Base-by-base conservation (phyloP, 2,329 filamentous ascomycete species). In the Penicillium sp. region DNA sequence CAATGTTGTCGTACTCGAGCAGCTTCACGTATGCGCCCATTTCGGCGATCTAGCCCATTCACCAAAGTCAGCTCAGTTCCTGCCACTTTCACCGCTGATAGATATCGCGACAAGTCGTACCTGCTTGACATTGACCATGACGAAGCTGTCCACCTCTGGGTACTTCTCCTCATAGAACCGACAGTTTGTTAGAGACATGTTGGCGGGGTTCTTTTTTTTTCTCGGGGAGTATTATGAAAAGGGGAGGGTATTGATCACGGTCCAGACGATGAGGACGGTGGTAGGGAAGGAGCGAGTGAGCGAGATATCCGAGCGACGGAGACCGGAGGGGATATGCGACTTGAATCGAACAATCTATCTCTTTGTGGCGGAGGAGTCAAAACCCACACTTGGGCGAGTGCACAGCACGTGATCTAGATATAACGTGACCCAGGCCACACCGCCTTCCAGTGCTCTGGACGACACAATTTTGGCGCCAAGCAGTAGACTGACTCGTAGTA, bases 1-100 rank as follows among this genome's bases (percentile, higher is more conserved):
- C 95, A 71, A 99, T 99, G 81, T 97, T 97, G 79, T 99, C 94
- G 80, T 99, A 99, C 81, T 99, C 94, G 68, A 99, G 88, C 53
- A 99, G 88, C 81, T 99, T 99, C 72, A 99, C 95, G 77, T 99
- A 99, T 69, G 95, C 94, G 77, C 94, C 94, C 95, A 99, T 99
- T 79, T 99, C 95, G 76, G 94, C 94, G 74, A 99, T 99, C 90
- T 94, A 61, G 13, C 48, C 38, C 48, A 44, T 56, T 18, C 43
- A 18, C 18, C 18, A 55, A 47, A 38, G 50, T 67, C 47, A 63
- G 57, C 57, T 49, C 49, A 63, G 57, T 57, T 49, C 54, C 47
- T 45, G 47, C 39, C 29, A 21, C 21, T 47, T 27, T 24, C 24
- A 43, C 31, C 24, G 13, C 16, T 22, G 16, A 55, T 46, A 51